phyloP scores from a whole-genome alignment of 2,329 filamentous ascomycete species.

The Cordyceps cateniannulata region DNA sequence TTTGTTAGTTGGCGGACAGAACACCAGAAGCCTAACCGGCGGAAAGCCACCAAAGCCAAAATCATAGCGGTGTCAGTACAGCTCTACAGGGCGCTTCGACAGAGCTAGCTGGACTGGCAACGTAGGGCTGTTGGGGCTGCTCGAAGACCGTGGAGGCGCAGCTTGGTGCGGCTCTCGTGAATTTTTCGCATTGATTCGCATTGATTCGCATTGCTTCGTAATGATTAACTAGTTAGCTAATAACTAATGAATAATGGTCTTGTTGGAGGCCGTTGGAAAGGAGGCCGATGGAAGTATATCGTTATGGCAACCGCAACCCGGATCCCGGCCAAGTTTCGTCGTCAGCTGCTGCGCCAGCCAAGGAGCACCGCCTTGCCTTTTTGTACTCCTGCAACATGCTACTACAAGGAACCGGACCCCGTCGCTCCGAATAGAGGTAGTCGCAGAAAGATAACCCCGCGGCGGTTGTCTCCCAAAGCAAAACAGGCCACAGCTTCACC shows the following conservation, averaged over 20 bases:
- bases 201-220: background rate
- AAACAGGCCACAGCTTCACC: constrained; percentile 9
- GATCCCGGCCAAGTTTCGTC: background rate
- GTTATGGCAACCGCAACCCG: background rate
- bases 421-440: background rate
- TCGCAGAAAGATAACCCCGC: background rate
- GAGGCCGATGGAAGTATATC: background rate
- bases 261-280: constrained; percentile 6
- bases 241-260: background rate
- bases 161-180: background rate
- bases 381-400: background rate
- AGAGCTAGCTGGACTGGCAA: background rate
- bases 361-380: background rate
- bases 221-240: background rate
- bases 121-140: background rate
- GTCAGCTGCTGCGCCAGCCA: constrained; percentile 5
- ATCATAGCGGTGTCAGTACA: background rate
- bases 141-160: background rate
- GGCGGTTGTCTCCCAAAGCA: background rate
- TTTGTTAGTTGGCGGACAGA: background rate
- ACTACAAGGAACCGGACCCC: background rate
- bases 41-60: background rate
- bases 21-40: background rate
- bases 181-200: background rate
- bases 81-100: background rate